Percentiles rank a stretch among this genome's conserved stretches.
phyloP scores from a whole-genome alignment of 208 protist genomes.

The Leishmania turanica region DNA sequence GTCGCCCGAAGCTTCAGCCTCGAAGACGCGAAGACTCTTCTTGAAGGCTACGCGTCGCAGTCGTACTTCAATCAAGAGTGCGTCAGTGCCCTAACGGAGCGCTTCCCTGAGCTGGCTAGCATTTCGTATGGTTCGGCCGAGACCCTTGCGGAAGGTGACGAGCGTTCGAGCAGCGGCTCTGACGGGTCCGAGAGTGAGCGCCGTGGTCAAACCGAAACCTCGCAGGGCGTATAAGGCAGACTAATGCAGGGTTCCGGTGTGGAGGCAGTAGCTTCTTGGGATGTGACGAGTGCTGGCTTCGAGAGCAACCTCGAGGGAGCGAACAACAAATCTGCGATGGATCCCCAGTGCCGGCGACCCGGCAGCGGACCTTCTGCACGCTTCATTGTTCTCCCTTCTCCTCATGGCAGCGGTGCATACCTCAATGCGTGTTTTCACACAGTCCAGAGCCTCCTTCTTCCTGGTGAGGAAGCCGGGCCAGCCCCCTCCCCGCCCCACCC shows the following conservation, averaged over 20 bases:
- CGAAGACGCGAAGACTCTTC: conserved; percentile 35
- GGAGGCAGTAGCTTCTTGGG: neutral
- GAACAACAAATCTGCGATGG: neutral
- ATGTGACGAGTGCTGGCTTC: neutral
- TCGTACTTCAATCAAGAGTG: conserved; percentile 34
- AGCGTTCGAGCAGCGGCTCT: neutral
- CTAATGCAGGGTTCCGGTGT: neutral
- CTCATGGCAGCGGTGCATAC: neutral
- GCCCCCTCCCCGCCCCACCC: neutral
- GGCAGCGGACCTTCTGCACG: neutral
- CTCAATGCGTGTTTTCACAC: neutral
- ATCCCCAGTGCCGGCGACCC: neutral
- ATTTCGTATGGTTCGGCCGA: conserved; percentile 5
- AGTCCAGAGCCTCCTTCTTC: neutral
- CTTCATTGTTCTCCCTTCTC: neutral
- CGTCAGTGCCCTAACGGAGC: conserved; percentile 23
- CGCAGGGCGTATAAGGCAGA: neutral
- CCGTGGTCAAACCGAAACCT: neutral
- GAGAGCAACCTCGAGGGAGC: neutral
- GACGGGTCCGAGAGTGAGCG: neutral
- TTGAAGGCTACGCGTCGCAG: conserved; percentile 33
- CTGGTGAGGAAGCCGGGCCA: neutral
- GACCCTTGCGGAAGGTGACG: neutral
- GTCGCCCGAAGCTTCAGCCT: conserved; percentile 39
- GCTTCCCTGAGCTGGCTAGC: conserved; percentile 35